A percentile compares a stretch with the other conserved stretches of the same genome.
These are phyloP conservation scores for Gillenia trifoliata DNA, from an alignment of 306 rosid genomes.

Conservation along the genomic window DNA sequence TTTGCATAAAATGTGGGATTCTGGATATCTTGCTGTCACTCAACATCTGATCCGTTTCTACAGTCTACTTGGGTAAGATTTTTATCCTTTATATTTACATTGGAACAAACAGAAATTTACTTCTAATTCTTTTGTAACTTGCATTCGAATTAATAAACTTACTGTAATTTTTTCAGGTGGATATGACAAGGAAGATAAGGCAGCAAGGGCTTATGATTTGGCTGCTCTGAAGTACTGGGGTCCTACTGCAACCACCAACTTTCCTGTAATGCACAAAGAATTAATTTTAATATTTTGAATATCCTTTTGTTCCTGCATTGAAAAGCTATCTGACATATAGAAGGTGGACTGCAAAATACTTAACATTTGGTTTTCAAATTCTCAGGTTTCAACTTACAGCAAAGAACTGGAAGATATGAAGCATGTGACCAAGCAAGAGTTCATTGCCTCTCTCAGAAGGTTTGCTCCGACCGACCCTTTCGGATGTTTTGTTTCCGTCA, in stretches of 20 bases:
- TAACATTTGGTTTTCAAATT: not conserved
- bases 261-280: constrained; percentile 51
- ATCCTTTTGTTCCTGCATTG: not conserved
- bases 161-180: constrained; percentile 54
- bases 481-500: not conserved
- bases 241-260: constrained; percentile 85
- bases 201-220: constrained; percentile 97
- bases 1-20: constrained; percentile 61
- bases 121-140: not conserved
- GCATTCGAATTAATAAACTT: not conserved
- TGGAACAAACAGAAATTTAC: not conserved
- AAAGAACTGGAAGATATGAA: constrained; percentile 93
- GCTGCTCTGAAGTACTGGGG: constrained; percentile 99
- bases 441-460: constrained; percentile 94
- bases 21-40: constrained; percentile 33
- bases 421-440: constrained; percentile 84
- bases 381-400: constrained; percentile 62
- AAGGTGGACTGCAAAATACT: not conserved
- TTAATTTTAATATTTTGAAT: not conserved
- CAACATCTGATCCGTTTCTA: constrained; percentile 25
- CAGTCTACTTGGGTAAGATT: constrained; percentile 90
- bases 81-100: not conserved
- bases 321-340: not conserved
- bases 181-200: constrained; percentile 97
- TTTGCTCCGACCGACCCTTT: not conserved